Evolutionary conservation across 192 early-diverging fungal species (phyloP).

Genomic region (Umbelopsis vinacea): DNA sequence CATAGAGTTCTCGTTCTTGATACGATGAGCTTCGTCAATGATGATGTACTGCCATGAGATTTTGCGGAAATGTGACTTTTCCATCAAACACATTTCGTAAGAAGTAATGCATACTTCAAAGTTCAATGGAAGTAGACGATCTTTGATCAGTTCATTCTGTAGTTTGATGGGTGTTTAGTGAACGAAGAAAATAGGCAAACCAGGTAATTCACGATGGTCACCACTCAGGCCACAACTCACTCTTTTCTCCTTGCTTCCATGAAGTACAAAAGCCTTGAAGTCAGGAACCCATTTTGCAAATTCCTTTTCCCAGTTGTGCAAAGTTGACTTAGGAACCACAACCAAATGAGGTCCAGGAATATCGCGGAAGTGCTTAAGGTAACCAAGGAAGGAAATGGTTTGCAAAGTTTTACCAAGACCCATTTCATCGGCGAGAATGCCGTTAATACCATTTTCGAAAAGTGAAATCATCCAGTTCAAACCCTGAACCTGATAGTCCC

Average conservation of each 20-base stretch:
- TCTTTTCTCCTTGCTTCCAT: conserved; percentile 86
- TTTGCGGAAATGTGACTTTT: conserved; percentile 85
- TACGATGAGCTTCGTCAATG: conserved; percentile 95
- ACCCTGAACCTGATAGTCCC: conserved; percentile 97
- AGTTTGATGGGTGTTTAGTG: conserved; percentile 10
- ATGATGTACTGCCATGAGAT: conserved; percentile 91
- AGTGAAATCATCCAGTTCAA: conserved; percentile 98
- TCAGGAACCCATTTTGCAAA: conserved; percentile 92
- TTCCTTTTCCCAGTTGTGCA: conserved; percentile 96
- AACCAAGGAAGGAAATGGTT: conserved; percentile 95
- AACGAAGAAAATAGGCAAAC: background rate
- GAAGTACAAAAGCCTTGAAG: conserved; percentile 85
- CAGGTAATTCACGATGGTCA: too few relatives aligned
- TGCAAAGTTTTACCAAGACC: conserved; percentile 97
- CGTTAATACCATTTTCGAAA: conserved; percentile 97
- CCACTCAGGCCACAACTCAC: conserved; percentile 42
- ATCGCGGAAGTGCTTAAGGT: conserved; percentile 81
- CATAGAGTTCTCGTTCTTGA: conserved; percentile 98
- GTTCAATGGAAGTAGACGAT: conserved; percentile 56
- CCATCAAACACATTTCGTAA: conserved; percentile 94
- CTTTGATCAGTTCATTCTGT: conserved; percentile 58
- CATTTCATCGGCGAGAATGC: conserved; percentile 99
- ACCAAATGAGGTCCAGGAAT: conserved; percentile 89
- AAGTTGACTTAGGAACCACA: conserved; percentile 95
- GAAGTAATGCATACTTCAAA: conserved; percentile 97